Evolutionary conservation across 2,329 filamentous ascomycete genomes (phyloP).

Genomic region (Trichoderma brevicompactum): DNA sequence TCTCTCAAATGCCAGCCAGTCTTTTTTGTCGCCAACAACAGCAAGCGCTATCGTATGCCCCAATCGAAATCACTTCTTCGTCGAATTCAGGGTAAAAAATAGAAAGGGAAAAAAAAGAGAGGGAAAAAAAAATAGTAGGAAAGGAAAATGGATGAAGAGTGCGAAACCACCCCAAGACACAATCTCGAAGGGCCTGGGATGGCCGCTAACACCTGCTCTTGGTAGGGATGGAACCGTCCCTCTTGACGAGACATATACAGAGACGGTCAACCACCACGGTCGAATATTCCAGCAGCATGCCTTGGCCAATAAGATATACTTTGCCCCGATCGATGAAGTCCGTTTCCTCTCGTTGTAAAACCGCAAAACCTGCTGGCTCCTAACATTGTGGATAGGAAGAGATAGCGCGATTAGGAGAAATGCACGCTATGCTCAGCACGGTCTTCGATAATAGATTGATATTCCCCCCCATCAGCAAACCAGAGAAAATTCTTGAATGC

Average conservation of each 20-base stretch:
- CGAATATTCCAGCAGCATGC: constrained; percentile 71
- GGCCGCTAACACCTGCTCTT: constrained; percentile 17
- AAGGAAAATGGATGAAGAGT: constrained; percentile 41
- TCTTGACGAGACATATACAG: constrained; percentile 62
- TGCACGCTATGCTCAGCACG: constrained; percentile 65
- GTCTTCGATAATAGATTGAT: constrained; percentile 70
- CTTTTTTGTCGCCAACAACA: not conserved
- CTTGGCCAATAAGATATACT: constrained; percentile 66
- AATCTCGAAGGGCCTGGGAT: not conserved
- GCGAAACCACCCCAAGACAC: constrained; percentile 31
- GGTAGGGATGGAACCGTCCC: constrained; percentile 54
- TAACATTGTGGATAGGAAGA: constrained; percentile 60
- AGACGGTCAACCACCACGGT: constrained; percentile 64
- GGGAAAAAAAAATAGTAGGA: too few species aligned
- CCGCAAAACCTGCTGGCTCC: not conserved
- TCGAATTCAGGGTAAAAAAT: not conserved
- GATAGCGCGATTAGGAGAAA: constrained; percentile 64
- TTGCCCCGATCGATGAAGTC: constrained; percentile 74
- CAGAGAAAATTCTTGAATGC: constrained; percentile 69
- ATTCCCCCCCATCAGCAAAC: constrained; percentile 67
- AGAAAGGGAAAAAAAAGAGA: not conserved
- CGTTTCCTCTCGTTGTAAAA: constrained; percentile 30
- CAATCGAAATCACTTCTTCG: not conserved
- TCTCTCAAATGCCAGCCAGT: constrained; percentile 21
- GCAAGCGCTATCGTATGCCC: not conserved